Conservation (phyloP, 371 early-diverging fungal genomes). For the Thermomucor indicae-seudaticae region DNA sequence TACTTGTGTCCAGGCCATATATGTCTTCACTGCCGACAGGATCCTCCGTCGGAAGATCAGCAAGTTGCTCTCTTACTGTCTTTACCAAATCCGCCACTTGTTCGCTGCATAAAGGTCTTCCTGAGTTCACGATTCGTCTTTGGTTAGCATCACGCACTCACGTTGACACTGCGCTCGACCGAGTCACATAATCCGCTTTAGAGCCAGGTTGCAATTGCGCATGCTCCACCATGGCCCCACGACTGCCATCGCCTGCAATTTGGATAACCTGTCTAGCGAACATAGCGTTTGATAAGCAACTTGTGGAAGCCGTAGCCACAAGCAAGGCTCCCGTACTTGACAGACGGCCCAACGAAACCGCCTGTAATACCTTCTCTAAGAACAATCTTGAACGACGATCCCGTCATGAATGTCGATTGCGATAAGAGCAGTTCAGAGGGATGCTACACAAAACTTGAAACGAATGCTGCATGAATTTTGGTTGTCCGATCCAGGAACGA, state of each 20-base stretch:
- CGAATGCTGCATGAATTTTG: no score
- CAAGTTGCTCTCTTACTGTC: conserved; percentile 17
- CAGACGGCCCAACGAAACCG: conserved; percentile 36
- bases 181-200: conserved; percentile 23
- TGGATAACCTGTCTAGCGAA: conserved; percentile 29
- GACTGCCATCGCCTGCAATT: conserved; percentile 25
- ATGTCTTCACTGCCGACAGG: conserved; percentile 48
- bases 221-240: conserved; percentile 29
- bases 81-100: background rate
- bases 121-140: no score
- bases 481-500: no score
- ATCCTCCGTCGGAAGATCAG: conserved; percentile 31
- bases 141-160: conserved; percentile 12
- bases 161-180: conserved; percentile 23
- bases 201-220: conserved; percentile 27
- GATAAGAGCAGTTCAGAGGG: no score
- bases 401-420: no score
- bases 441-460: no score
- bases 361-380: conserved; percentile 42
- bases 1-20: conserved; percentile 40
- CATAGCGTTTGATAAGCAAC: no score
- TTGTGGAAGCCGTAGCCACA: no score
- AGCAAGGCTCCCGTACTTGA: conserved; percentile 22
- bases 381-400: conserved; percentile 16
- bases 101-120: background rate